Conservation (phyloP, 2,329 filamentous ascomycete species). For the Neopestalotiopsis sp. region DNA sequence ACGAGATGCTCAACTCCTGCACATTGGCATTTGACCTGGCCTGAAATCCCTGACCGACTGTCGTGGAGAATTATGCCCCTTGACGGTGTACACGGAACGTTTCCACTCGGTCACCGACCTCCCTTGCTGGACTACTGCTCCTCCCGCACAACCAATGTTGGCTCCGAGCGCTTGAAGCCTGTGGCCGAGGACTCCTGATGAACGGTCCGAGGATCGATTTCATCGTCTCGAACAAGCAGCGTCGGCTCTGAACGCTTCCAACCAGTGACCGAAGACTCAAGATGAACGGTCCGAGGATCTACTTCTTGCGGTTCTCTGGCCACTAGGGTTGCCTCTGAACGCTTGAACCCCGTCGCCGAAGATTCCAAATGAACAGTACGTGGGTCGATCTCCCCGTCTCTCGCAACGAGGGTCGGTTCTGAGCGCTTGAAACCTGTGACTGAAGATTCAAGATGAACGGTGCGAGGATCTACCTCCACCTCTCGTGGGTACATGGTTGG, state of each 20-base stretch:
- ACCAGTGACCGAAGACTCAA: background rate
- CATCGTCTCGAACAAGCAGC: background rate
- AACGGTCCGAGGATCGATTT: background rate
- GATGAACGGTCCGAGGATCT: background rate
- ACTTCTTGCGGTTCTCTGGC: background rate
- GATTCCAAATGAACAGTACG: background rate
- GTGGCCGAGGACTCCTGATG: background rate
- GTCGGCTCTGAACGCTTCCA: background rate
- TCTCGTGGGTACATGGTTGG: background rate
- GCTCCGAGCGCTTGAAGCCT: background rate
- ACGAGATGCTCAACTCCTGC: too few species aligned
- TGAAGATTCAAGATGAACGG: background rate
- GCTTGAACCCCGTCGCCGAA: conserved; percentile 1
- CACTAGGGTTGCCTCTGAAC: background rate
- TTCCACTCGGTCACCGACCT: too few species aligned
- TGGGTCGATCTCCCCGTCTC: background rate
- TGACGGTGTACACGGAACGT: too few species aligned
- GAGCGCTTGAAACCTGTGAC: conserved; percentile 11
- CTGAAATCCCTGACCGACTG: too few species aligned
- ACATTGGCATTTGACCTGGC: too few species aligned
- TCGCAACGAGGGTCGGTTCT: background rate
- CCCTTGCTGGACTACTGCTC: too few species aligned
- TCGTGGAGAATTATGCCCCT: too few species aligned
- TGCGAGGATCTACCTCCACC: background rate
- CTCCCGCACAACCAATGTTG: background rate